Conservation (phyloP, 768 basidiomycete genomes). For the Xerocomellus chrysenteron region DNA sequence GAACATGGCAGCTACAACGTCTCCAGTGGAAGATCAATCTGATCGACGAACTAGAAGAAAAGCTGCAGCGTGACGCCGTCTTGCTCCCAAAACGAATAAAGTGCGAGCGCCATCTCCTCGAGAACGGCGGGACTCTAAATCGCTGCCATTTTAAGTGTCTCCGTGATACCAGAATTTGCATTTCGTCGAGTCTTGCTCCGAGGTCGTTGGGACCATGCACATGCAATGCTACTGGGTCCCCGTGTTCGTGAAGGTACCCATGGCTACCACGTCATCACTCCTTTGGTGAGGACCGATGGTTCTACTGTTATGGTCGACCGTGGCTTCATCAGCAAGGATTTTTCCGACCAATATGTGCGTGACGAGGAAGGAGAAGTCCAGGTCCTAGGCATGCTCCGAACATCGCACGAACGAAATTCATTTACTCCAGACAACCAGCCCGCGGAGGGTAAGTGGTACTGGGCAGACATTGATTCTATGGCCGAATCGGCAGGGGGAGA, state of each 20-base stretch:
- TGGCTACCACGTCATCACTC: conserved; percentile 87
- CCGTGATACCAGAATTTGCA: conserved; percentile 82
- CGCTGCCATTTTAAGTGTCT: conserved; percentile 43
- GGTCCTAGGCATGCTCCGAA: conserved; percentile 84
- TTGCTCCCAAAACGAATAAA: conserved; percentile 81
- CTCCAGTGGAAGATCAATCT: conserved; percentile 93
- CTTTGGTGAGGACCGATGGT: conserved; percentile 74
- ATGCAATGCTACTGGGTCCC: conserved; percentile 80
- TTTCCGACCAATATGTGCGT: conserved; percentile 39
- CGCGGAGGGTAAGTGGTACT: conserved; percentile 83
- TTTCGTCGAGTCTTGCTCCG: conserved; percentile 80
- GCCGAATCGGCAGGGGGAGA: conserved; percentile 75
- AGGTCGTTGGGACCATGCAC: conserved; percentile 78
- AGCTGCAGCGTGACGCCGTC: conserved; percentile 77
- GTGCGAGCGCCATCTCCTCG: conserved; percentile 46
- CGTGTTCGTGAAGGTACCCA: conserved; percentile 85
- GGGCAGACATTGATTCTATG: conserved; percentile 84
- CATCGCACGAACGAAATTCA: conserved; percentile 64
- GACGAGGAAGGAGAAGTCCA: conserved; percentile 59
- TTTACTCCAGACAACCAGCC: conserved; percentile 92
- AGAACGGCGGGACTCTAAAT: conserved; percentile 19
- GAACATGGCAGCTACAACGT: conserved; percentile 91
- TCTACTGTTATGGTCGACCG: conserved; percentile 89
- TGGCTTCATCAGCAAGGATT: conserved; percentile 76
- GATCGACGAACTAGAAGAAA: conserved; percentile 92